Conservation (phyloP, 2,329 filamentous ascomycete species). For the Atkinsonella texensis region DNA sequence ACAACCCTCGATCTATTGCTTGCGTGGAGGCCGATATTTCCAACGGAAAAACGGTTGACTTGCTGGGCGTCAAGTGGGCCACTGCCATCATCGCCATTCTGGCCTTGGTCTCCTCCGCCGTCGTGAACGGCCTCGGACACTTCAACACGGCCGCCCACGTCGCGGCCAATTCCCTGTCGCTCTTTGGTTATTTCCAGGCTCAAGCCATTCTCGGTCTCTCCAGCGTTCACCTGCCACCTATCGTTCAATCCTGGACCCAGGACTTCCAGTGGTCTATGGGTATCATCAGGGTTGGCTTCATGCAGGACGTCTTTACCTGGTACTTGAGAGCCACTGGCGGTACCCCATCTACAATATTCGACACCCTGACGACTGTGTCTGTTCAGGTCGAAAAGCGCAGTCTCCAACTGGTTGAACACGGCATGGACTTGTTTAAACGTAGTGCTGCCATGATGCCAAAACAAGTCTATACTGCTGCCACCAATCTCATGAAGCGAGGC, state of each 20-base stretch:
- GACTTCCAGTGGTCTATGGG: constrained; percentile 99
- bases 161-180: constrained; percentile 83
- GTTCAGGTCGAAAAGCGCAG: constrained; percentile 67
- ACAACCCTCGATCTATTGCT: constrained; percentile 48
- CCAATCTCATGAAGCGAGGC: constrained; percentile 38
- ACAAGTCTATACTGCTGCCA: constrained; percentile 20
- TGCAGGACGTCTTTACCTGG: constrained; percentile 86
- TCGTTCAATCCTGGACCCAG: constrained; percentile 88
- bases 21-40: constrained; percentile 82
- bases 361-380: constrained; percentile 60
- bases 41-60: constrained; percentile 85
- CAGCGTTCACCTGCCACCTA: constrained; percentile 68
- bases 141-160: constrained; percentile 92
- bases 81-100: constrained; percentile 80
- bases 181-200: constrained; percentile 89
- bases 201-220: constrained; percentile 86
- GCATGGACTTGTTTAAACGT: constrained; percentile 40
- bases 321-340: constrained; percentile 91
- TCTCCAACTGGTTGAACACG: constrained; percentile 24
- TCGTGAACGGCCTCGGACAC: constrained; percentile 82
- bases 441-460: constrained; percentile 39
- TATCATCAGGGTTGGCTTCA: constrained; percentile 76
- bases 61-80: constrained; percentile 78
- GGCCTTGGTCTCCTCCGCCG: constrained; percentile 70
- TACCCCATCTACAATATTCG: constrained; percentile 66